A percentile compares a stretch with the other conserved stretches of the same genome.
Evolutionary conservation across 129 eudicot genomes (phyloP).

Genomic region (Daucus carota): DH1_v3.0 NC_030386.2:37261001-37261500

Average conservation of each 20-base stretch:
- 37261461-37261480: neutral
- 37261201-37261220: neutral
- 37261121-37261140: neutral
- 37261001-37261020: conserved; percentile 82
- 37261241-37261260: neutral
- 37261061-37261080: conserved; percentile 12
- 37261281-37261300: conserved; percentile 99
- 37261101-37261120: neutral
- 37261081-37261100: neutral
- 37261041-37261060: conserved; percentile 95
- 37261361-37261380: neutral
- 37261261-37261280: conserved; percentile 5
- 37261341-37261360: neutral
- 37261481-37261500: neutral
- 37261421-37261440: neutral
- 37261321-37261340: conserved; percentile 84
- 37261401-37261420: neutral
- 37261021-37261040: conserved; percentile 89
- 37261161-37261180: neutral
- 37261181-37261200: neutral
- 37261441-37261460: neutral
- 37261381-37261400: neutral
- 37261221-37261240: neutral
- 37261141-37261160: neutral
- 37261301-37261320: conserved; percentile 98